Evolutionary conservation across 768 basidiomycete species (phyloP), one percentile per base, ranked within the genome.

Genomic region (Mycena chlorophos): DNA sequence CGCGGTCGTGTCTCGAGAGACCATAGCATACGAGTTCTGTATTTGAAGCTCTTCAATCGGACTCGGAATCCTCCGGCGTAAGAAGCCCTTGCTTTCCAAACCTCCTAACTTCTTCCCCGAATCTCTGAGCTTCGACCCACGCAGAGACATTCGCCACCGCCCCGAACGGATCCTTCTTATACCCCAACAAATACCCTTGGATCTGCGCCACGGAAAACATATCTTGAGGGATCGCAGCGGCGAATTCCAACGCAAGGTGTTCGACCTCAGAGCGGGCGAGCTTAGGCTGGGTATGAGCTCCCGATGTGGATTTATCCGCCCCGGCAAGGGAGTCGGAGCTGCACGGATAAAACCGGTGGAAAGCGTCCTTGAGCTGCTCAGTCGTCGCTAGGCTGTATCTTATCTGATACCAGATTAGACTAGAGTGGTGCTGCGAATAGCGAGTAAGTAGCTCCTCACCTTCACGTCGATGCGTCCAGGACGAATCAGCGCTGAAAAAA

Each of bases 401-500:
- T 48, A 56, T 56, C 55, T 56, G 29, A 23, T 4, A 49, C 34
- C 5, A n/a, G n/a, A n/a, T n/a, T n/a, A n/a, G 45, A 17, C 34
- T 10, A 26, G 8, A 39, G 22, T 34, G 17, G n/a, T 28, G 1
- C 8, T n/a, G 22, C 5, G 3, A 20, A 30, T 4, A 5, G 28
- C 13, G n/a, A n/a, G n/a, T n/a, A n/a, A n/a, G n/a, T n/a, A n/a
- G n/a, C n/a, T n/a, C n/a, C 25, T 37, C 12, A 56, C 55, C 42
- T 56, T 34, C 49, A 56, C 14, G 17, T 56, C 55, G 19, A 56
- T 56, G 23, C 55, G 38, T 30, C 55, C 55, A 1, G 55, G 55
- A 16, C 55, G 28, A 27, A 56, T 56, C 4, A 56, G 31, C 12
- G 55, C 54, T 54, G 25, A 17, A 38, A 4, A 19, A 17, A 2